Percentiles rank a stretch among this genome's conserved stretches.
Evolutionary conservation across 1,284 basidiomycete genomes (phyloP).

Genomic region (Paramarasmius palmivorus): DNA sequence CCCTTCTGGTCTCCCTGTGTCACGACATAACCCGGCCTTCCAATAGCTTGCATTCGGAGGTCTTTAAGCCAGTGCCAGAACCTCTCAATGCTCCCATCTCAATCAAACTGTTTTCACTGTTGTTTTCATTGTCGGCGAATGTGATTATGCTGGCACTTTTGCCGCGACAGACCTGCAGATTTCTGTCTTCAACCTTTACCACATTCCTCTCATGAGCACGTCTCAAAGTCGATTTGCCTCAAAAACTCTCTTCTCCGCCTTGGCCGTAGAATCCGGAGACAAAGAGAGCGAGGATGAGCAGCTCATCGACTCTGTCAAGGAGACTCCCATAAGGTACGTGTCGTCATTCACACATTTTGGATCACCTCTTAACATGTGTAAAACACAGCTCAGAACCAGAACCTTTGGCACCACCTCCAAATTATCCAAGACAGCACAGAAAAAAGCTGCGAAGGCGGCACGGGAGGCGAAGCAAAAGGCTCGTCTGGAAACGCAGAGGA

Average conservation of each 20-base stretch:
- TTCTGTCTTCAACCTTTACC: background rate
- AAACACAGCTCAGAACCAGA: slow-evolving; percentile 2
- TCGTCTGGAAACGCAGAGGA: slow-evolving; percentile 24
- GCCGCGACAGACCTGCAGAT: background rate
- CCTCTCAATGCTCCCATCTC: too few relatives aligned
- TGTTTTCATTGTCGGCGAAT: too few relatives aligned
- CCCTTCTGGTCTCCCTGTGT: too few relatives aligned
- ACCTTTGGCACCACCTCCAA: slow-evolving; percentile 29
- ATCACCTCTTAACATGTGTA: background rate
- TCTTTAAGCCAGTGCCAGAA: too few relatives aligned
- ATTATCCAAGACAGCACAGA: slow-evolving; percentile 72
- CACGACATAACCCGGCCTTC: too few relatives aligned
- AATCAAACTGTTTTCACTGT: too few relatives aligned
- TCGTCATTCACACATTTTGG: background rate
- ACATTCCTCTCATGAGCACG: slow-evolving; percentile 27
- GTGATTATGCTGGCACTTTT: background rate
- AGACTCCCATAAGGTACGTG: slow-evolving; percentile 35
- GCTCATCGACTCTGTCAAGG: slow-evolving; percentile 31
- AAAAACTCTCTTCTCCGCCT: slow-evolving; percentile 52
- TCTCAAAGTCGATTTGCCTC: slow-evolving; percentile 33
- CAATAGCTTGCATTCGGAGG: too few relatives aligned
- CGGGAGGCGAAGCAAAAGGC: slow-evolving; percentile 56
- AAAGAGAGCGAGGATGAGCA: slow-evolving; percentile 49
- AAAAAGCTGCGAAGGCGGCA: slow-evolving; percentile 68
- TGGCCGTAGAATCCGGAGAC: slow-evolving; percentile 48